A percentile compares a stretch with the other conserved stretches of the same genome.
These are phyloP conservation scores for Hortaea sp. DNA, from an alignment of 2,329 filamentous ascomycete species.

Conservation along the genomic window DNA sequence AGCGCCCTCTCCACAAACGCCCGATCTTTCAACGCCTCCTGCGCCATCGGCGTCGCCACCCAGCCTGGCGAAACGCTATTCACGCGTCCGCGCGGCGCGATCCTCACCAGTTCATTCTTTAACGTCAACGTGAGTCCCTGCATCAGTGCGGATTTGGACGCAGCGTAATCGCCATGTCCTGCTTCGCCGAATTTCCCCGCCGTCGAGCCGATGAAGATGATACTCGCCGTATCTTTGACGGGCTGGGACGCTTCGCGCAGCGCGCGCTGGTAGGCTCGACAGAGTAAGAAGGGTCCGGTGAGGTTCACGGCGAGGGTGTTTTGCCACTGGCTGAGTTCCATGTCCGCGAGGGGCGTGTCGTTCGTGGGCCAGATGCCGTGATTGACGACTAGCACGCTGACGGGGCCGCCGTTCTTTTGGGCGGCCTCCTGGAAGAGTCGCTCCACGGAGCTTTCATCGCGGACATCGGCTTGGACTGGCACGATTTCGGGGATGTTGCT, in stretches of 20 bases:
- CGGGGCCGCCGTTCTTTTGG: slow-evolving; percentile 23
- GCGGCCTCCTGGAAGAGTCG: slow-evolving; percentile 21
- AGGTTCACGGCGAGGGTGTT: slow-evolving; percentile 22
- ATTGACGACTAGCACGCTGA: slow-evolving; percentile 32
- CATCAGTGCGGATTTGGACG: slow-evolving; percentile 21
- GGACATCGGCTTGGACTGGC: slow-evolving; percentile 24
- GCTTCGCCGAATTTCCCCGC: slow-evolving; percentile 25
- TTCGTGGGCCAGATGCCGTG: slow-evolving; percentile 24
- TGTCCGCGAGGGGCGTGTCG: slow-evolving; percentile 16
- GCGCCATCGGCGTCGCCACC: slow-evolving; percentile 19
- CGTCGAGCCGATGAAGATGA: slow-evolving; percentile 25
- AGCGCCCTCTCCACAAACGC: slow-evolving; percentile 20
- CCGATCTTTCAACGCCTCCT: slow-evolving; percentile 17
- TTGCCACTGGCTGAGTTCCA: slow-evolving; percentile 19
- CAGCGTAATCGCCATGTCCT: slow-evolving; percentile 21
- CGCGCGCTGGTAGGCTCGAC: slow-evolving; percentile 14
- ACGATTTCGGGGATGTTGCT: slow-evolving; percentile 14
- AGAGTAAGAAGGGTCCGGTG: slow-evolving; percentile 21
- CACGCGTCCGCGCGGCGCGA: slow-evolving; percentile 18
- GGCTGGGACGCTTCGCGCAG: slow-evolving; percentile 11
- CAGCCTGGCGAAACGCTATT: slow-evolving; percentile 22
- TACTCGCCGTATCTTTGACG: slow-evolving; percentile 15
- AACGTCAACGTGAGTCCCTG: slow-evolving; percentile 20
- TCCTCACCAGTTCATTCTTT: slow-evolving; percentile 24
- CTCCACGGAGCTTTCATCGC: slow-evolving; percentile 22